Evolutionary conservation across 176 grass and related monocot genomes (phyloP), one percentile per base, ranked within the genome.

Genomic region (Juncus inflexus): DNA sequence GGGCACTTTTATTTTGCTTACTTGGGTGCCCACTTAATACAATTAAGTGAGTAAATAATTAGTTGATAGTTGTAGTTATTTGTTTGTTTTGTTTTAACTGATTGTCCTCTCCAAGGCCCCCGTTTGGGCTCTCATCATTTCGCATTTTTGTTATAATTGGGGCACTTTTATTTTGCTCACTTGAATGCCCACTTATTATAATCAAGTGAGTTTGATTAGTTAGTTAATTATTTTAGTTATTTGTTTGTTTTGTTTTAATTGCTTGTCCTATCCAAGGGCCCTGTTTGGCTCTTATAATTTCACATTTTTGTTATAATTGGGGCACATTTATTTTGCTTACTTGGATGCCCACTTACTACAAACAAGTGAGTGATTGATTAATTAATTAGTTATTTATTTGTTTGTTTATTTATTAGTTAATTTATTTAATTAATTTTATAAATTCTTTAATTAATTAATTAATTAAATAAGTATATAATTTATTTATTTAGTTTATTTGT

Each of bases 281-380:
- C 92, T 58, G 92, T 97, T 37, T 97, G 92, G 87, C 87, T 55
- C 85, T 97, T 15, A 97, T 97, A 86, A 73, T 97, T 70, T 97
- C 92, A 12, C 92, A 91, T 79, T 97, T 96, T 64, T 97, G 92
- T 63, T 87, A 97, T 64, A 97, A 97, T 67, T 97, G 88, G 94
- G 94, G 94, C 70, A 97, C 94, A 47, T 97, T 91, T 74, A 97
- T 97, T 50, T 85, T 97, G 73, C 83, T 97, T 50, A 91, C 94
- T 36, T 97, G 94, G 94, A 97, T 97, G 94, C 94, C 94, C 41
- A 97, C 94, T 40, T 97, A 97, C 78, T 97, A 97, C 72, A 97
- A 91, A 28, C 94, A 97, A 89, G 94, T 92, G 75, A 38, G 61
- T 72, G n/a, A n/a, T n/a, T n/a, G n/a, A n/a, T n/a, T n/a, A n/a